Evolutionary conservation across 371 early-diverging fungal genomes (phyloP).

Genomic region (Massospora cicadina): DNA sequence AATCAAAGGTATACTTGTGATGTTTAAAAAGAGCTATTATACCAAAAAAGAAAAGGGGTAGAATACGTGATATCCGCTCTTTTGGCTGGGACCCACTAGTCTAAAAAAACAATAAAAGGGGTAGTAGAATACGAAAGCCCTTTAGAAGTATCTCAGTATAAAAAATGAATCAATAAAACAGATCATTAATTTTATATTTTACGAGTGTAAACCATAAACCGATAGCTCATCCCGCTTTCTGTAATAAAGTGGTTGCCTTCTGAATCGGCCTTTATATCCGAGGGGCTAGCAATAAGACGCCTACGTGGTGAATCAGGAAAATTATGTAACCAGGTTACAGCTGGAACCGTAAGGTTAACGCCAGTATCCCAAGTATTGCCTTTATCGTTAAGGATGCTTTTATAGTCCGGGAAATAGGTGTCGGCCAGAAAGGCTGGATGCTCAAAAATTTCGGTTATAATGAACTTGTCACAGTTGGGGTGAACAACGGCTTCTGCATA

Average conservation of each 20-base stretch:
- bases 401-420: slow-evolving; percentile 8
- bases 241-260: neutral
- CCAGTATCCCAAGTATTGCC: neutral
- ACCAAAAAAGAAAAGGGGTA: too few species aligned
- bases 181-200: too few species aligned
- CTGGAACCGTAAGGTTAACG: neutral
- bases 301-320: neutral
- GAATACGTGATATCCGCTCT: too few species aligned
- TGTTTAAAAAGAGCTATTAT: too few species aligned
- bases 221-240: neutral
- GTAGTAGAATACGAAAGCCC: too few species aligned
- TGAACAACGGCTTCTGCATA: slow-evolving; percentile 6
- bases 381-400: neutral
- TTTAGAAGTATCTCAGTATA: too few species aligned
- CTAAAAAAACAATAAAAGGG: too few species aligned
- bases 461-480: slow-evolving; percentile 6
- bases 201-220: slow-evolving; percentile 3
- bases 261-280: neutral
- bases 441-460: slow-evolving; percentile 7
- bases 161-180: too few species aligned
- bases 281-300: neutral
- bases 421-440: neutral
- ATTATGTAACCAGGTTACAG: neutral
- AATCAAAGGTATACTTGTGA: too few species aligned
- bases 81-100: too few species aligned